Base-by-base conservation (phyloP, 1,284 basidiomycete species). In the Wolfiporia cocos region DNA sequence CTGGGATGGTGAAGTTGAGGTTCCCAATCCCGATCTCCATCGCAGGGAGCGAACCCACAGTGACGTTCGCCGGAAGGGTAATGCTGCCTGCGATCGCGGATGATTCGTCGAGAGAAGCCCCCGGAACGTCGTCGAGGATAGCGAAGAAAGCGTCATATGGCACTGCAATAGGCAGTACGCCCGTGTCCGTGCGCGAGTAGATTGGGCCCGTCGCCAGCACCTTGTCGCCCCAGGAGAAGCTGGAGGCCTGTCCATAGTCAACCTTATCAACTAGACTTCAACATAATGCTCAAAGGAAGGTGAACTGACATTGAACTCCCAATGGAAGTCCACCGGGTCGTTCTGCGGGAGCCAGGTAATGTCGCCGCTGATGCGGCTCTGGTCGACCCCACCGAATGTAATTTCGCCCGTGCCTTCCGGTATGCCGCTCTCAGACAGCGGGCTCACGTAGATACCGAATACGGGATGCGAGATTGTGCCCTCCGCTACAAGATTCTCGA, bases 251-350 rank as follows among this genome's bases (percentile, higher is more conserved):
- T 23, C 17, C 12, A 9, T 21, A 34, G 3, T 6, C 4, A n/a
- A 19, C 4, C 6, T 21, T 15, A 21, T 38, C 6, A 19, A 32
- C 20, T 6, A 12, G 38, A 26, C 21, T 14, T 2, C 19, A 36
- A 5, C 9, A 11, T 15, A 33, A 7, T 33, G 7, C 6, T 33
- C 20, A 4, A 12, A 17, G 6, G 30, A 15, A 15, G 12, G 9
- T 28, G 14, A 7, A 34, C 48, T 3, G 14, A 47, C 45, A 26
- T 44, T 49, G 45, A 49, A 49, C n/a, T 41, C 26, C 42, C 45
- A 49, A 18, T 41, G 35, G 19, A 44, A 42, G 24, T 44, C 36
- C 24, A 19, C 22, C 9, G 44, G 44, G 17, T 39, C 12, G 24
- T 34, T 44, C 22, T 43, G 39, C 11, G 33, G 28, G 9, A 47